Percentiles rank a stretch among this genome's conserved stretches.
phyloP scores from a whole-genome alignment of 371 early-diverging fungal species.

The Polyrhizophydium stewartii region DNA sequence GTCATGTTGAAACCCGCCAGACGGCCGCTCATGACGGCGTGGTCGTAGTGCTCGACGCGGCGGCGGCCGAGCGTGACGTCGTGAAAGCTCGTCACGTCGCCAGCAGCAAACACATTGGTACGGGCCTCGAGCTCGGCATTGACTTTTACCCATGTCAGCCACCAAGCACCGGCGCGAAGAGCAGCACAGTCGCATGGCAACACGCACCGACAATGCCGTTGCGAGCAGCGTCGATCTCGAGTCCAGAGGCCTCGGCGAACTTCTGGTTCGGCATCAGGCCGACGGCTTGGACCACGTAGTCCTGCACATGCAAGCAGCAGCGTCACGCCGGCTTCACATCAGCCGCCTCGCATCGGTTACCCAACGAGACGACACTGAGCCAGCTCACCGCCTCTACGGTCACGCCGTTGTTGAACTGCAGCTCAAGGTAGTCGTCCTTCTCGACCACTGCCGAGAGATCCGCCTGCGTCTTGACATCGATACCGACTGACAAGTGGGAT shows the following conservation, averaged over 20 bases:
- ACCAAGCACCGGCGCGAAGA: too few relatives aligned
- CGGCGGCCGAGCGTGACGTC: constrained; percentile 72
- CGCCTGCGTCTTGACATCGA: constrained; percentile 50
- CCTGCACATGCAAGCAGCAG: constrained; percentile 16
- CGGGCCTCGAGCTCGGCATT: constrained; percentile 75
- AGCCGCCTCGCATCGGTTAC: background rate
- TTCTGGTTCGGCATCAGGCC: constrained; percentile 65
- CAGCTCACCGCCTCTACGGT: constrained; percentile 5
- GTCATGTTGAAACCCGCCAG: constrained; percentile 73
- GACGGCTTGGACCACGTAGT: constrained; percentile 69
- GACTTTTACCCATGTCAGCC: constrained; percentile 19
- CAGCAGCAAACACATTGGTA: constrained; percentile 68
- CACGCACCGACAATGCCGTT: constrained; percentile 54
- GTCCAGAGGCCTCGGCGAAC: constrained; percentile 61
- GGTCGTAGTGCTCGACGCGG: constrained; percentile 61
- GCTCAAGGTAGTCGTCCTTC: constrained; percentile 41
- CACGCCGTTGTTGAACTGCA: constrained; percentile 5
- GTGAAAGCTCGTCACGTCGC: constrained; percentile 71
- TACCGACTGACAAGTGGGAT: constrained; percentile 42
- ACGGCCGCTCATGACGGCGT: constrained; percentile 64
- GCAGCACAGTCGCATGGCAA: too few relatives aligned
- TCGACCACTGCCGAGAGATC: constrained; percentile 40
- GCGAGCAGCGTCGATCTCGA: constrained; percentile 63
- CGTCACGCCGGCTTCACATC: too few relatives aligned
- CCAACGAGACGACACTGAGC: background rate